phyloP scores from a whole-genome alignment of 2,329 filamentous ascomycete genomes.

The Colletotrichum sp. region DNA sequence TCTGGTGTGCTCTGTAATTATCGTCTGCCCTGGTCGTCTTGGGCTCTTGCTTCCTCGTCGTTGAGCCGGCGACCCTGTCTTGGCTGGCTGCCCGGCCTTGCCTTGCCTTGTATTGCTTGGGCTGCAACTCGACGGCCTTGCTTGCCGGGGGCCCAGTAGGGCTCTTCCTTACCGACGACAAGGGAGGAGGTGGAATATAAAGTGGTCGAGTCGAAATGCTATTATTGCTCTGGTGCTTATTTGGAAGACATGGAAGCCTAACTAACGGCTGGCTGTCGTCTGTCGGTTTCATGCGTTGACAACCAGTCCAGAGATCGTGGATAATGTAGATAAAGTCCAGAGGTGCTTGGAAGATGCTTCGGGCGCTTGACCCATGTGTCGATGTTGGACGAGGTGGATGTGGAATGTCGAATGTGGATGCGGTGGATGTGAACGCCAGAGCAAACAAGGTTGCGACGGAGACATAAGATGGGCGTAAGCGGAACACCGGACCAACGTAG shows the following conservation, averaged over 20 bases:
- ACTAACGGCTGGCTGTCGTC: neutral
- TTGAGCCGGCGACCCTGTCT: neutral
- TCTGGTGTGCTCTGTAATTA: neutral
- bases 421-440: neutral
- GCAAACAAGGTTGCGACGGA: neutral
- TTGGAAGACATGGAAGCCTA: neutral
- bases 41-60: neutral
- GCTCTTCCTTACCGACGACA: neutral
- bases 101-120: neutral
- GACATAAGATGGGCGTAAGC: neutral
- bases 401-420: neutral
- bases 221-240: neutral
- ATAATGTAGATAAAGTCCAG: neutral
- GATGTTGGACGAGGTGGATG: neutral
- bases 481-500: neutral
- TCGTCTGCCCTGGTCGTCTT: neutral
- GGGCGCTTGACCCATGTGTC: neutral
- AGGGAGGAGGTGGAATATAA: neutral
- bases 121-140: neutral
- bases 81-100: neutral
- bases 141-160: neutral
- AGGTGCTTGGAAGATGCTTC: neutral
- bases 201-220: neutral
- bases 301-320: neutral
- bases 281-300: neutral